Conservation (phyloP, 441 rosid species). For the Melastoma candidum region DNA sequence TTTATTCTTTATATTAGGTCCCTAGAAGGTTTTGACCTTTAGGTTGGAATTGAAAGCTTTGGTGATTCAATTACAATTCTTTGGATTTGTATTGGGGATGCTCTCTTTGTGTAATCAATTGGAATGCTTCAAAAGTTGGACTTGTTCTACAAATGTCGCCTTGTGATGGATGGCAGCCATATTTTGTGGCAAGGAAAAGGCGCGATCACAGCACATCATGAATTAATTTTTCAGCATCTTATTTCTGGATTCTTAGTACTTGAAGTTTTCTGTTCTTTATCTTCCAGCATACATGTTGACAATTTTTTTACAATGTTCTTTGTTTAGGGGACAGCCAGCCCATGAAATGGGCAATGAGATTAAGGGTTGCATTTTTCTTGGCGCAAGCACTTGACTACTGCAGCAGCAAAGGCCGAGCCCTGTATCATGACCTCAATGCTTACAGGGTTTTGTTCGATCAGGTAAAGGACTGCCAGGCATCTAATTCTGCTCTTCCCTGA, state of each 20-base stretch:
- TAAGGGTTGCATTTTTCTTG: slow-evolving; percentile 15
- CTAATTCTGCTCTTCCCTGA: slow-evolving; percentile 3
- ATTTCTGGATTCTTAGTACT: no score
- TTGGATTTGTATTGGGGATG: no score
- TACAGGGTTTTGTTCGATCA: slow-evolving; percentile 65
- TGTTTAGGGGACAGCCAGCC: slow-evolving; percentile 18
- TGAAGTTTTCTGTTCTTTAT: no score
- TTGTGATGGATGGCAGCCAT: no score
- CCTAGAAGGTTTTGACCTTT: background rate
- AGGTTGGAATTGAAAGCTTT: background rate
- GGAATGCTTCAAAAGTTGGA: no score
- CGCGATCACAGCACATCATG: no score
- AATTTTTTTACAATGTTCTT: background rate
- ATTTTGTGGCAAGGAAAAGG: no score
- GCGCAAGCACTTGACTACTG: slow-evolving; percentile 20
- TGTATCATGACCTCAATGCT: slow-evolving; percentile 72
- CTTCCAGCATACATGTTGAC: background rate
- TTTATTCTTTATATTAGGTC: background rate
- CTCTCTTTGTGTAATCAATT: no score
- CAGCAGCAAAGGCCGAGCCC: slow-evolving; percentile 40
- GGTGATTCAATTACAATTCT: background rate
- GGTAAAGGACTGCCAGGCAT: slow-evolving; percentile 20
- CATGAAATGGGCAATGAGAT: slow-evolving; percentile 20
- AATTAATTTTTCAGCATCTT: no score
- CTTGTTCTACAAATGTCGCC: no score